These are phyloP conservation scores for Fusarium humuli DNA, from an alignment of 2,329 filamentous ascomycete species.

Conservation along the genomic window DNA sequence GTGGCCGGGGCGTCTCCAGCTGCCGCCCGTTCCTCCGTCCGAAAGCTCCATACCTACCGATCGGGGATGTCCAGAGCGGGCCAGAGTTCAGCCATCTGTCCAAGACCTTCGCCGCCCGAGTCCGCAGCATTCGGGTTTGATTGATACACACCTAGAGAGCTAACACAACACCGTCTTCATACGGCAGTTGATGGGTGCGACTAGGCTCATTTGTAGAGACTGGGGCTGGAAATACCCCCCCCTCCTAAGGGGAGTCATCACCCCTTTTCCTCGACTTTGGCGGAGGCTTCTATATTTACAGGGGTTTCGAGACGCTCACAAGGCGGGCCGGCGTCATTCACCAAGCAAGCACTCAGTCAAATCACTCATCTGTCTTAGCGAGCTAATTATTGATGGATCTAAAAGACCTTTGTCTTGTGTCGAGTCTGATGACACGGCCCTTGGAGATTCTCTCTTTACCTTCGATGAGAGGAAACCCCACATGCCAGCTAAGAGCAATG, in stretches of 20 bases:
- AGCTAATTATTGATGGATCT: slow-evolving; percentile 29
- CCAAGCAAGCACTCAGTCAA: slow-evolving; percentile 29
- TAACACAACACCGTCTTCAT: slow-evolving; percentile 24
- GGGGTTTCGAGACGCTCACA: slow-evolving; percentile 35
- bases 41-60: slow-evolving; percentile 46
- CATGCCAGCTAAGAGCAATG: slow-evolving; percentile 32
- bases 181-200: slow-evolving; percentile 6
- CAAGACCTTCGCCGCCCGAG: slow-evolving; percentile 35
- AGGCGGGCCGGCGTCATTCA: slow-evolving; percentile 41
- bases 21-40: slow-evolving; percentile 46
- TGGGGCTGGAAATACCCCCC: slow-evolving; percentile 36
- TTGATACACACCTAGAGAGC: slow-evolving; percentile 22
- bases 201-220: slow-evolving; percentile 9
- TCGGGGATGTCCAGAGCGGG: slow-evolving; percentile 45
- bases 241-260: background rate
- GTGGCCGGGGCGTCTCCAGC: slow-evolving; percentile 40
- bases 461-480: slow-evolving; percentile 24
- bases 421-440: slow-evolving; percentile 26
- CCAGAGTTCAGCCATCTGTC: slow-evolving; percentile 45
- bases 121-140: slow-evolving; percentile 27
- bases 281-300: slow-evolving; percentile 12
- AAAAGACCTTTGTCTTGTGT: slow-evolving; percentile 26
- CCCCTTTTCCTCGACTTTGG: slow-evolving; percentile 10
- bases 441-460: slow-evolving; percentile 16
- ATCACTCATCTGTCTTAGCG: slow-evolving; percentile 21